Conservation (phyloP, 176 grass and related monocot genomes). For the Zea luxurians region DNA sequence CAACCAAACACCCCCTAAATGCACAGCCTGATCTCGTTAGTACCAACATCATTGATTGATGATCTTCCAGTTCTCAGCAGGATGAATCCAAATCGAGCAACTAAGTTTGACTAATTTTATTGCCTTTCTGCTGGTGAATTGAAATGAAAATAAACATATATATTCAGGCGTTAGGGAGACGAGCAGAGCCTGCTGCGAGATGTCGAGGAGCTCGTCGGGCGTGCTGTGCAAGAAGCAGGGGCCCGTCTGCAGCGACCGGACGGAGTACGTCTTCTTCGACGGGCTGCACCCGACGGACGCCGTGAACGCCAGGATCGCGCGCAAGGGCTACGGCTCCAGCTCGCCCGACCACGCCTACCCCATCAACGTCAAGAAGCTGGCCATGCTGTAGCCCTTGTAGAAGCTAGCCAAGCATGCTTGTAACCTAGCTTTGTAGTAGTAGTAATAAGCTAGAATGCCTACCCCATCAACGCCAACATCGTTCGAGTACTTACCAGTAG, state of each 20-base stretch:
- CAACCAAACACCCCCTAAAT: no score
- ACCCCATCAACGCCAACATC: no score
- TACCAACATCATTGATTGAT: no score
- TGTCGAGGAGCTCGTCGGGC: slow-evolving; percentile 15
- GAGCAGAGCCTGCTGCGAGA: slow-evolving; percentile 45
- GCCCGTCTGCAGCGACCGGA: slow-evolving; percentile 48
- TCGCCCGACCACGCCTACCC: slow-evolving; percentile 47
- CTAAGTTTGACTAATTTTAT: no score
- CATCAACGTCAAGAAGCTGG: slow-evolving; percentile 51
- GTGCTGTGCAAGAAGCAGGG: slow-evolving; percentile 51
- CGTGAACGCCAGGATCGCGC: slow-evolving; percentile 55
- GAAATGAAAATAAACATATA: neutral
- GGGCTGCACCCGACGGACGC: slow-evolving; percentile 70
- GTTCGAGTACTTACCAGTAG: no score
- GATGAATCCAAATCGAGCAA: no score
- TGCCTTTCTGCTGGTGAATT: no score
- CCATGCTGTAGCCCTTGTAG: slow-evolving; percentile 10
- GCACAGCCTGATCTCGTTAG: no score
- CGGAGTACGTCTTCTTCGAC: slow-evolving; percentile 62
- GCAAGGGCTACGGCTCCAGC: slow-evolving; percentile 40
- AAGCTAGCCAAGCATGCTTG: no score
- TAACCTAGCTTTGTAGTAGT: neutral
- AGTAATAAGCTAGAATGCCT: neutral
- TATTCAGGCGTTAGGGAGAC: slow-evolving; percentile 40
- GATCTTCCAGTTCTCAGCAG: no score